Evolutionary conservation across 495 filamentous ascomycete genomes (phyloP).

Genomic region (Penicillium roqueforti): DNA sequence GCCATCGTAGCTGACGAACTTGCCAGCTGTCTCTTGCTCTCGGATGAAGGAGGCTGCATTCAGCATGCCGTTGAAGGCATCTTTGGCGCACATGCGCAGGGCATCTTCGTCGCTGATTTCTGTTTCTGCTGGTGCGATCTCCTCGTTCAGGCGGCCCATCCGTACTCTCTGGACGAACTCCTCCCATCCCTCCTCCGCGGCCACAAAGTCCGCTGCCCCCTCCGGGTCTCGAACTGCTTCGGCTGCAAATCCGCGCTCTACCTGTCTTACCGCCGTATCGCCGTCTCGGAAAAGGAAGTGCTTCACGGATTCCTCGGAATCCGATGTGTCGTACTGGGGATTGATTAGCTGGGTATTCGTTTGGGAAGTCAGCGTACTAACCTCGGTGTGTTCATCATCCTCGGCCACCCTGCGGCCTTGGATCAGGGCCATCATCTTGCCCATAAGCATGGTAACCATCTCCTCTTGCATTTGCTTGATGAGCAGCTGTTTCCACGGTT

Average conservation of each 20-base stretch:
- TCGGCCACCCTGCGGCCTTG: slow-evolving; percentile 39
- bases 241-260: slow-evolving; percentile 38
- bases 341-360: slow-evolving; percentile 7
- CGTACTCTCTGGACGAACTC: slow-evolving; percentile 42
- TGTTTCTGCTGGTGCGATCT: not conserved
- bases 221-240: slow-evolving; percentile 32
- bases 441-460: slow-evolving; percentile 34
- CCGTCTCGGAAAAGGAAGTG: slow-evolving; percentile 25
- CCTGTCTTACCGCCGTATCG: slow-evolving; percentile 24
- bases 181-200: slow-evolving; percentile 34
- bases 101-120: not conserved
- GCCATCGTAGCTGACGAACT: slow-evolving; percentile 2
- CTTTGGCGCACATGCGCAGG: slow-evolving; percentile 1
- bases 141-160: slow-evolving; percentile 24
- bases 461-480: slow-evolving; percentile 35
- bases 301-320: slow-evolving; percentile 31
- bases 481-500: slow-evolving; percentile 17
- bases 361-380: slow-evolving; percentile 10
- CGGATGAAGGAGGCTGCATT: slow-evolving; percentile 11
- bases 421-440: slow-evolving; percentile 41
- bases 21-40: slow-evolving; percentile 2
- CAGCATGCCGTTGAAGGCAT: slow-evolving; percentile 11
- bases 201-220: slow-evolving; percentile 33
- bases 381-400: slow-evolving; percentile 49
- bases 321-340: slow-evolving; percentile 39